Evolutionary conservation across 805 yeast genomes (phyloP), one percentile per base, ranked within the genome.

Genomic region (Lipomyces starkeyi): DNA sequence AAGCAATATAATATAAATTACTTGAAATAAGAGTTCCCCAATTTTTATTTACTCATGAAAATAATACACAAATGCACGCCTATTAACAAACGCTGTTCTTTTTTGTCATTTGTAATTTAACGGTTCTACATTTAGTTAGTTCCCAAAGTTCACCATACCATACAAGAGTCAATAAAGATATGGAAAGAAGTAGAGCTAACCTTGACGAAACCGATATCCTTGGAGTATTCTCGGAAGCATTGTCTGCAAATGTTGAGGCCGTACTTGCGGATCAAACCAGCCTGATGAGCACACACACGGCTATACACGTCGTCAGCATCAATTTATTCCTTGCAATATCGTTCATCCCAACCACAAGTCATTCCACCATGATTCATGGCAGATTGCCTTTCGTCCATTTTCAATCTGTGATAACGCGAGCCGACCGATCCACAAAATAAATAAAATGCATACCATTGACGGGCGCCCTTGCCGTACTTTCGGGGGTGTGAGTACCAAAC

Each of bases 401-500:
- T 7, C 20, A 43, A 17, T n/a, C 9, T n/a, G 13, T 9, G 49
- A 14, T 40, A 17, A 40, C 20, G 5, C 22, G 29, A 29, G 6
- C 32, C 32, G 7, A 29, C 1, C 11, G 34, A 40, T 22, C 13
- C 40, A 63, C 53, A 49, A 37, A 13, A 9, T 22, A 40, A 29
- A 34, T 5, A 25, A 22, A 22, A 20, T 54, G 74, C 78, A 47
- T 70, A 77, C 79, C 98, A 95, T 87, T 91, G 95, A 88, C 99
- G 97, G 81, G 98, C 91, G 87, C 99, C 99, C 91, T 95, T 95
- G 86, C 99, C 99, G 93, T 88, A 94, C 86, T 91, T 93, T 91
- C 98, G 92, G 89, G 99, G 99, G 97, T 95, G 99, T 84, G 98
- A 93, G 90, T 85, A 95, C 99, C 99, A 95, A 89, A 94, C 97